A percentile compares a stretch with the other conserved stretches of the same genome.
These are phyloP conservation scores for Saccharomyces hybrid DNA, from an alignment of 1,139 yeast species.

Conservation along the genomic window DNA sequence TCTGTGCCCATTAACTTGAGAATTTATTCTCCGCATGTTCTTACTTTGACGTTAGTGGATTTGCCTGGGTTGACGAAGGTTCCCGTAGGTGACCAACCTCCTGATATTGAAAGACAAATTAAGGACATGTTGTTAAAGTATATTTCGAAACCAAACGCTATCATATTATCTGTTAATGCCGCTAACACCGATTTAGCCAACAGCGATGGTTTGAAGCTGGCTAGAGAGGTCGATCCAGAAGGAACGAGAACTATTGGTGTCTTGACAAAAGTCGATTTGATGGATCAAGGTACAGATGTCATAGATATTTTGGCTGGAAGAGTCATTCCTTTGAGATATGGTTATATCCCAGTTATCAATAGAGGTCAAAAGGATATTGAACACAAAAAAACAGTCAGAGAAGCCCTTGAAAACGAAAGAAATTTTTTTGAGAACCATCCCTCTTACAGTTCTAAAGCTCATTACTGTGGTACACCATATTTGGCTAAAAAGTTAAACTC, in stretches of 20 bases:
- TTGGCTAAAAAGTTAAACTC: slow-evolving; percentile 88
- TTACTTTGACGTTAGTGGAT: slow-evolving; percentile 92
- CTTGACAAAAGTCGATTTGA: slow-evolving; percentile 88
- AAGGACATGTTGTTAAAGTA: slow-evolving; percentile 91
- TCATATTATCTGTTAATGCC: slow-evolving; percentile 89
- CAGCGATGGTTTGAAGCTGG: slow-evolving; percentile 92
- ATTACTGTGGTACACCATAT: slow-evolving; percentile 92
- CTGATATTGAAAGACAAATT: slow-evolving; percentile 91
- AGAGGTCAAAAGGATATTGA: slow-evolving; percentile 97
- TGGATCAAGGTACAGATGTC: slow-evolving; percentile 99
- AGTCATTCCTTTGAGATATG: slow-evolving; percentile 89
- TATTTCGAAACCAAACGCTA: slow-evolving; percentile 93
- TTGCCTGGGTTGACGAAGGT: slow-evolving; percentile 97
- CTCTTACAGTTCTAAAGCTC: slow-evolving; percentile 78
- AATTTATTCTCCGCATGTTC: slow-evolving; percentile 91
- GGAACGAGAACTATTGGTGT: slow-evolving; percentile 96
- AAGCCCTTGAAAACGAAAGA: slow-evolving; percentile 78
- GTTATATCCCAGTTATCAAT: slow-evolving; percentile 95
- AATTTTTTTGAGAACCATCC: slow-evolving; percentile 70
- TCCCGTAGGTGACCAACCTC: slow-evolving; percentile 99
- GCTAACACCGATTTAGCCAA: slow-evolving; percentile 97
- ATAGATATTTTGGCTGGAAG: slow-evolving; percentile 94
- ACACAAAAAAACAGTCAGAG: slow-evolving; percentile 74
- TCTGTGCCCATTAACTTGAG: slow-evolving; percentile 88
- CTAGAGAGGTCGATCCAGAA: slow-evolving; percentile 97